phyloP scores from a whole-genome alignment of 1,284 basidiomycete species.

The Cutaneotrichosporon mucoides region DNA sequence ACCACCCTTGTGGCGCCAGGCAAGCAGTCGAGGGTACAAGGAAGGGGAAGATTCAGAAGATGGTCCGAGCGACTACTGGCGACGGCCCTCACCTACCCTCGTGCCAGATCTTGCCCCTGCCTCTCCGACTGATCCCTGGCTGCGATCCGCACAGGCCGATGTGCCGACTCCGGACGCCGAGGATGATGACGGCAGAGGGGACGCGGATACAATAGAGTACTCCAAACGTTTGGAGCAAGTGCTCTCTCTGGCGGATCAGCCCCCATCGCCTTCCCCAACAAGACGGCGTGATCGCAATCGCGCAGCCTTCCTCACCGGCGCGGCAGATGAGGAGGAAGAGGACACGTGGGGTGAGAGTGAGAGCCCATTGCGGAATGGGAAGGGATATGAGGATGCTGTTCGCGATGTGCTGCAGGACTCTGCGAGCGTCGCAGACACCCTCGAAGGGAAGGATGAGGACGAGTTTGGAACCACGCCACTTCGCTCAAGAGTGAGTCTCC shows the following conservation, averaged over 20 bases:
- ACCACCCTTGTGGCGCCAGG: constrained; percentile 14
- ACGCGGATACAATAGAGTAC: constrained; percentile 16
- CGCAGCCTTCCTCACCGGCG: background rate
- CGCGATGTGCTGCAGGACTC: constrained; percentile 22
- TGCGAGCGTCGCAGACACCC: background rate
- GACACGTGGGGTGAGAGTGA: constrained; percentile 30
- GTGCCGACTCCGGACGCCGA: constrained; percentile 5
- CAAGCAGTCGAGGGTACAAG: constrained; percentile 5
- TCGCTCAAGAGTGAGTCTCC: constrained; percentile 16
- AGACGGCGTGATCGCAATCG: constrained; percentile 3
- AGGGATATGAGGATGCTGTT: constrained; percentile 21
- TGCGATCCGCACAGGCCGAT: background rate
- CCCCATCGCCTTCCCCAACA: constrained; percentile 9
- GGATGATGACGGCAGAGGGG: constrained; percentile 1
- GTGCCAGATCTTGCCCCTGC: constrained; percentile 2
- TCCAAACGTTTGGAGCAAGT: constrained; percentile 19
- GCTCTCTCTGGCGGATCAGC: constrained; percentile 8
- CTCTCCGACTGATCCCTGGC: constrained; percentile 6
- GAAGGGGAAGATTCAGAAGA: constrained; percentile 10
- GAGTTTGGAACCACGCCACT: constrained; percentile 29
- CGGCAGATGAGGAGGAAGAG: constrained; percentile 4
- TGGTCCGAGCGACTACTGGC: constrained; percentile 25
- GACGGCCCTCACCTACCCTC: constrained; percentile 8
- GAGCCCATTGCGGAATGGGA: background rate
- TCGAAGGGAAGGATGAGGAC: constrained; percentile 24